These are phyloP conservation scores for Wallacemonas sp. DNA, from an alignment of 208 protist species.

Conservation along the genomic window DNA sequence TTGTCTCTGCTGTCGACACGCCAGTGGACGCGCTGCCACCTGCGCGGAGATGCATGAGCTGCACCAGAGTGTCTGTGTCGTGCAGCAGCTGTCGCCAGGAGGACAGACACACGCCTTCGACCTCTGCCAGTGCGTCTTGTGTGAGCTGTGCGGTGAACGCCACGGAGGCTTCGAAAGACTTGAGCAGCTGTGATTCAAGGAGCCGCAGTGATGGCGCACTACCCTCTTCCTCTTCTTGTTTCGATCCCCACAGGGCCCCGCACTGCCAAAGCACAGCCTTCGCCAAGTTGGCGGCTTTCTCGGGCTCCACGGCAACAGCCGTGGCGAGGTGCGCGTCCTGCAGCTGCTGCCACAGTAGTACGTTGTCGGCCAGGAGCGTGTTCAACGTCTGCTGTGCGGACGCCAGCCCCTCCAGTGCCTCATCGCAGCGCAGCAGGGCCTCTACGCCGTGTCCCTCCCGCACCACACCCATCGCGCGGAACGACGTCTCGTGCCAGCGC, in stretches of 20 bases:
- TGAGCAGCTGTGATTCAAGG: background rate
- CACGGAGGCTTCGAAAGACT: background rate
- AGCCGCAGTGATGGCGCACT: background rate
- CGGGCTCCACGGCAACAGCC: conserved; percentile 6
- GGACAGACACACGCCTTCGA: background rate
- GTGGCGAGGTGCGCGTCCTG: conserved; percentile 14
- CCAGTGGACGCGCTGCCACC: background rate
- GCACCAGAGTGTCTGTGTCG: background rate
- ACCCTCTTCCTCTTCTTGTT: background rate
- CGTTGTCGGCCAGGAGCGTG: conserved; percentile 49
- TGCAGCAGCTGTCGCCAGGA: background rate
- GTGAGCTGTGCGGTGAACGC: background rate
- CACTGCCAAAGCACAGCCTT: conserved; percentile 9
- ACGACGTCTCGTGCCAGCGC: too few species aligned
- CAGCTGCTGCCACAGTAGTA: conserved; percentile 42
- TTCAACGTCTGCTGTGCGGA: conserved; percentile 35
- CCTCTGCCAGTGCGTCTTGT: background rate
- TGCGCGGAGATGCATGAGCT: background rate
- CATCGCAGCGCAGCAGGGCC: too few species aligned
- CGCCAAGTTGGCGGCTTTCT: conserved; percentile 9
- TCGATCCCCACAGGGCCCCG: background rate
- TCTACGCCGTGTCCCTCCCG: too few species aligned
- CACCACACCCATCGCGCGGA: too few species aligned
- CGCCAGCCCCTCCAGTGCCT: conserved; percentile 15
- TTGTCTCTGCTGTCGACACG: background rate